Evolutionary conservation across 1,284 basidiomycete genomes (phyloP), one percentile per base, ranked within the genome.

Genomic region (Ustilago tritici): DNA sequence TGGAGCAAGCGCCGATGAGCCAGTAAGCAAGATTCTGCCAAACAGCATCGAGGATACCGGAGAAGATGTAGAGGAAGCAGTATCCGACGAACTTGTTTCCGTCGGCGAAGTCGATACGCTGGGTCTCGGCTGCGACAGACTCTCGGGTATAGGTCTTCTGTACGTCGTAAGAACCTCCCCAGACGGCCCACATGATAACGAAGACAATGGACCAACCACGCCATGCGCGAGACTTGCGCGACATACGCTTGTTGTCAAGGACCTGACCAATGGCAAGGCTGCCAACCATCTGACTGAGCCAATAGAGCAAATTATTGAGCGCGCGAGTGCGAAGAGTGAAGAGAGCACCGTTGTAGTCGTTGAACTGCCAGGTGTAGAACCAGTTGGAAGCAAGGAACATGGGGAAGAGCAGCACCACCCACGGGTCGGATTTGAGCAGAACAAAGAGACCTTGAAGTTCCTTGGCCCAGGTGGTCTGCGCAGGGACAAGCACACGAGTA

Each of bases 301-400:
- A 88, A 79, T 88, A 88, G 19, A 87, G 76, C 6, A 87, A 70
- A 15, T 80, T 81, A 81, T 87, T 87, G 73, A 88, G 86, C 4
- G 86, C 82, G 62, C 87, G 86, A 11, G 86, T 82, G n/a, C 82
- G 75, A n/a, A 81, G 77, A 14, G 79, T 73, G 53, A 79, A 82
- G 50, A 82, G 72, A 17, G 47, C 63, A 14, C 68, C 69, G 55
- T 78, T 82, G 64, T 50, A 82, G 62, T 67, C 68, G 56, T 82
- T 76, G 62, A 76, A 77, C 64, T 84, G 82, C 81, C 81, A 82
- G 19, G 81, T 82, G 79, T 84, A 82, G 73, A 79, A 80, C 61
- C 76, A 82, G 64, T 84, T 84, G 61, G 69, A 72, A 41, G 73
- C 77, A 34, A 81, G 70, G 65, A 82, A 82, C 63, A 80, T 60